Evolutionary conservation across 148 eudicot species (phyloP).

Genomic region (Amaranthus cruentus): DNA sequence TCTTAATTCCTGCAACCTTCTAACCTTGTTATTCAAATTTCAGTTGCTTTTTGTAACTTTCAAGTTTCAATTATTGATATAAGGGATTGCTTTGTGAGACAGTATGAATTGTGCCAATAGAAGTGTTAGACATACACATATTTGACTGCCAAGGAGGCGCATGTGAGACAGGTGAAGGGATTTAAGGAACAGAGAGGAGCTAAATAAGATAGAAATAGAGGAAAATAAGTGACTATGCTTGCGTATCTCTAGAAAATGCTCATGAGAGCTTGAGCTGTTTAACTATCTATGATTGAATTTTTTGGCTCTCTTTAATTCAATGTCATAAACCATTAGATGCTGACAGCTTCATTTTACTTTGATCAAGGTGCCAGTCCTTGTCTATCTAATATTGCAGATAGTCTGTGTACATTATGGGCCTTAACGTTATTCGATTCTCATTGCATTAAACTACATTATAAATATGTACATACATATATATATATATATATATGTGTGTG

Average conservation of each 20-base stretch:
- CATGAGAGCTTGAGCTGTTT: too few relatives aligned
- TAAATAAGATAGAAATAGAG: not conserved
- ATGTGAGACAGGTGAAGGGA: too few relatives aligned
- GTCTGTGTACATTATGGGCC: not conserved
- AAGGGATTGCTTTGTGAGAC: too few relatives aligned
- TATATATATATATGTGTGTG: too few relatives aligned
- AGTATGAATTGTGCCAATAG: too few relatives aligned
- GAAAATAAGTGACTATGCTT: not conserved
- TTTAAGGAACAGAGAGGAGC: too few relatives aligned
- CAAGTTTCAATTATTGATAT: too few relatives aligned
- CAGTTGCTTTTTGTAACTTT: not conserved
- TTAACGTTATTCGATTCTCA: not conserved
- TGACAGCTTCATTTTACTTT: not conserved
- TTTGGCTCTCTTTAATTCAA: not conserved
- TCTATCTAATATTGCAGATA: not conserved
- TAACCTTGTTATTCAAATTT: not conserved
- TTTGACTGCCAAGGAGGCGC: too few relatives aligned
- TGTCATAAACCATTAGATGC: not conserved
- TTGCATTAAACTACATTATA: too few relatives aligned
- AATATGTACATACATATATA: too few relatives aligned
- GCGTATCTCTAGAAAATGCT: not conserved
- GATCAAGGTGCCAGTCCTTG: not conserved
- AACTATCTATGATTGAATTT: too few relatives aligned
- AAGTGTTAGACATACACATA: too few relatives aligned
- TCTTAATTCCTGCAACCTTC: not conserved